Percentiles rank a stretch among this genome's conserved stretches.
Evolutionary conservation across 495 filamentous ascomycete genomes (phyloP).

Genomic region (Clavariopsis aquatica): DNA sequence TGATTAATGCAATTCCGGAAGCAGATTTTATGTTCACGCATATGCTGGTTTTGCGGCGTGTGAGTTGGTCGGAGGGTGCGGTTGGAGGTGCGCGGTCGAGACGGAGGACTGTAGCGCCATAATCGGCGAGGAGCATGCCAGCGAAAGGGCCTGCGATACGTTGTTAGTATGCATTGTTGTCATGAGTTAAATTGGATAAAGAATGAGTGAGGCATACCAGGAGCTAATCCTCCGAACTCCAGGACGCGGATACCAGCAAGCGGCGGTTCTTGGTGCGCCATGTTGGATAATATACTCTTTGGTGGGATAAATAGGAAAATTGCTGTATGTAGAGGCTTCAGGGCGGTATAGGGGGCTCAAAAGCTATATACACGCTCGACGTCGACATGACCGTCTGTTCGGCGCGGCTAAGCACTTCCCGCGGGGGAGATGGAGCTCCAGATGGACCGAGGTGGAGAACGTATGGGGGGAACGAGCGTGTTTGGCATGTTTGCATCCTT

Average conservation of each 20-base stretch:
- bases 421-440: slow-evolving; percentile 10
- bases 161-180: slow-evolving; percentile 2
- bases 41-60: slow-evolving; percentile 76
- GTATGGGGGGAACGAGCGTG: slow-evolving; percentile 10
- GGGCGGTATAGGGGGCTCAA: slow-evolving; percentile 2
- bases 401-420: slow-evolving; percentile 29
- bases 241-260: slow-evolving; percentile 77
- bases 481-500: slow-evolving; percentile 19
- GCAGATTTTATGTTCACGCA: slow-evolving; percentile 72
- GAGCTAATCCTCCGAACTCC: slow-evolving; percentile 86
- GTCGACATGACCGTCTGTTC: slow-evolving; percentile 22
- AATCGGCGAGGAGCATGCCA: slow-evolving; percentile 84
- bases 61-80: slow-evolving; percentile 67
- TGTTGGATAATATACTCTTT: neutral
- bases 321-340: neutral
- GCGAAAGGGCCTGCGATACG: slow-evolving; percentile 72
- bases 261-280: slow-evolving; percentile 53
- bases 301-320: neutral
- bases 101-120: slow-evolving; percentile 82
- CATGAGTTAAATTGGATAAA: neutral
- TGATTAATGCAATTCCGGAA: slow-evolving; percentile 62
- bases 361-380: slow-evolving; percentile 23
- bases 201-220: slow-evolving; percentile 57
- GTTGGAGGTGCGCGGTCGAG: slow-evolving; percentile 66
- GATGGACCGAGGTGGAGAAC: slow-evolving; percentile 21